phyloP scores from a whole-genome alignment of 345 rosid species.

The Turritis glabra region DNA sequence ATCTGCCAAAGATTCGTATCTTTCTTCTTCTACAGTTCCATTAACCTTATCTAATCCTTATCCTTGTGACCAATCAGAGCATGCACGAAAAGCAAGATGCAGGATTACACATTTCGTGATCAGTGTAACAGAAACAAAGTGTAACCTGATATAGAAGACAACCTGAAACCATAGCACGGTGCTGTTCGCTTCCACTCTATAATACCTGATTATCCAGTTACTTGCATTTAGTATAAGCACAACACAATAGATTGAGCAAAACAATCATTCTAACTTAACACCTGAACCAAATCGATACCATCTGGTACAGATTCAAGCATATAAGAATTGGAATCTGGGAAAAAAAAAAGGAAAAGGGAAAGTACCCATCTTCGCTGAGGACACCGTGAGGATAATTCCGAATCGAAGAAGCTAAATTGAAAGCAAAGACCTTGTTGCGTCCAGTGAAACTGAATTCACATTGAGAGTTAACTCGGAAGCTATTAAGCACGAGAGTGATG shows the following conservation, averaged over 20 bases:
- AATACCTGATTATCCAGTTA: conserved; percentile 56
- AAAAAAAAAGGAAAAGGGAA: neutral
- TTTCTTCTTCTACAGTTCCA: conserved; percentile 8
- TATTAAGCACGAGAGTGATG: conserved; percentile 33
- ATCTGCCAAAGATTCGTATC: neutral
- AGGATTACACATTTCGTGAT: neutral
- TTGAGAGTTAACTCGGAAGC: conserved; percentile 43
- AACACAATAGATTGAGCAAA: neutral
- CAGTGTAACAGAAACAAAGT: conserved; percentile 44
- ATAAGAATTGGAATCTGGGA: neutral
- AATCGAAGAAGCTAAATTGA: conserved; percentile 70
- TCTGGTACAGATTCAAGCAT: conserved; percentile 2
- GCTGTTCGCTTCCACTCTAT: conserved; percentile 63
- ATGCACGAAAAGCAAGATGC: neutral
- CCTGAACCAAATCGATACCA: neutral
- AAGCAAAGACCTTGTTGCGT: conserved; percentile 56
- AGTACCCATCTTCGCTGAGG: conserved; percentile 98
- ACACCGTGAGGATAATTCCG: conserved; percentile 76
- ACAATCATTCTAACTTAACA: neutral
- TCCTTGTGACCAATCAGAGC: neutral
- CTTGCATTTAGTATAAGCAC: neutral
- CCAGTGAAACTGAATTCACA: conserved; percentile 67
- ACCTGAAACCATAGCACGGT: conserved; percentile 99
- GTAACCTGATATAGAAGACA: conserved; percentile 92
- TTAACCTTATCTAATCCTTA: neutral